These are phyloP conservation scores for Solanum verrucosum DNA, from an alignment of 257 asterid genomes.

Conservation along the genomic window DNA sequence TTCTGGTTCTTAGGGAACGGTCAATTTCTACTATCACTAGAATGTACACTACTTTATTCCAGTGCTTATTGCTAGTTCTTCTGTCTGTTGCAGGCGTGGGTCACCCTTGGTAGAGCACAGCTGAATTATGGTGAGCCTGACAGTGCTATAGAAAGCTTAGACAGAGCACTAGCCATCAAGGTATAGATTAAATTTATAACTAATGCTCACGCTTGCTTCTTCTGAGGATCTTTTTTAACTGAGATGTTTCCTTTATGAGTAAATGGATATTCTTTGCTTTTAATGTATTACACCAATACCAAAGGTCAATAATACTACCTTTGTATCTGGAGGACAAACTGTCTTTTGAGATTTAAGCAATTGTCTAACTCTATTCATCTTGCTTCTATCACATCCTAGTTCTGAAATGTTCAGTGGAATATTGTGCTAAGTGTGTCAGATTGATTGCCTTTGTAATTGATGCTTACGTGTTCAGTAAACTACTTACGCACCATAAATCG, in stretches of 20 bases:
- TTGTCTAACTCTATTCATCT: neutral
- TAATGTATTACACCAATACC: neutral
- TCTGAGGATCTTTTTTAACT: neutral
- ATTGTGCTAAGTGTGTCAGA: neutral
- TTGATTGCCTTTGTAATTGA: neutral
- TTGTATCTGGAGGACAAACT: neutral
- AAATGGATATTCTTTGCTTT: neutral
- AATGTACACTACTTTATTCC: neutral
- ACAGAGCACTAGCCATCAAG: slow-evolving; percentile 73
- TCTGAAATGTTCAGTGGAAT: neutral
- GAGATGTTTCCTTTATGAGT: neutral
- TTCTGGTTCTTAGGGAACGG: neutral
- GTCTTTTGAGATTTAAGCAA: neutral
- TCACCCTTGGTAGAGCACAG: slow-evolving; percentile 89
- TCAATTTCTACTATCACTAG: neutral
- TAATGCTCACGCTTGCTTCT: neutral
- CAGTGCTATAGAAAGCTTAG: slow-evolving; percentile 72
- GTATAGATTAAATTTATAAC: slow-evolving; percentile 15
- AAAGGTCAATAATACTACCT: neutral
- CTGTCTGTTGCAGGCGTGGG: slow-evolving; percentile 58
- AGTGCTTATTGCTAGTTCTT: neutral
- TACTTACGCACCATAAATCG: neutral
- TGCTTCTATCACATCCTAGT: neutral
- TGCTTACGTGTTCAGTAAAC: neutral
- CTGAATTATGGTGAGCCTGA: slow-evolving; percentile 90